Evolutionary conservation across 2,329 filamentous ascomycete species (phyloP).

Genomic region (Raffaelea albimanens): DNA sequence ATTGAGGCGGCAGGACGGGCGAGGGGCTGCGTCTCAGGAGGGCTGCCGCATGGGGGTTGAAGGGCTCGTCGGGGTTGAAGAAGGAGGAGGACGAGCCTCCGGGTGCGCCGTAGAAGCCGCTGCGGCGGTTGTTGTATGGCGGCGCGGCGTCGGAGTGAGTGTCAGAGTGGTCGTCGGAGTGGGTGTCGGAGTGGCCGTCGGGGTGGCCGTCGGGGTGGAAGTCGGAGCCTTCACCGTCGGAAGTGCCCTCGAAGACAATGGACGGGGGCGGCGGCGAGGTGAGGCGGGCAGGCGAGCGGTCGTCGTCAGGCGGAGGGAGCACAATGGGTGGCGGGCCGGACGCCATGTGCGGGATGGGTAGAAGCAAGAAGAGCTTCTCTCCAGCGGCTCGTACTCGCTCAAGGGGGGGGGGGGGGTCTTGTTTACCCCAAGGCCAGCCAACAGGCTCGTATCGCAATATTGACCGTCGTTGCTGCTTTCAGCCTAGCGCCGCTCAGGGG

Average conservation of each 20-base stretch:
- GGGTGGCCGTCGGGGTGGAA: conserved; percentile 5
- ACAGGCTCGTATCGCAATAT: no score
- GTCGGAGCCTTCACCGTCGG: conserved; percentile 3
- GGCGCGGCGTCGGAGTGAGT: no score
- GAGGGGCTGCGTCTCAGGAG: conserved; percentile 12
- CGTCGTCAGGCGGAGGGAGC: not conserved
- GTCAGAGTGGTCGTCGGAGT: not conserved
- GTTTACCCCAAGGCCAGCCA: no score
- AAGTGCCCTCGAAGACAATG: conserved; percentile 8
- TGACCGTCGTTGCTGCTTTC: no score
- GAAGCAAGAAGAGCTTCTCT: no score
- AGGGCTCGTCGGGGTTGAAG: not conserved
- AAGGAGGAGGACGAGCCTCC: not conserved
- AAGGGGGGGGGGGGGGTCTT: not conserved
- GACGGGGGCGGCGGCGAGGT: conserved; percentile 4
- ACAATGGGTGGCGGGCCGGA: not conserved
- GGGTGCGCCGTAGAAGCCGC: no score
- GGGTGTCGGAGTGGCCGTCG: not conserved
- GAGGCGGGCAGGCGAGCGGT: no score
- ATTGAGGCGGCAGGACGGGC: not conserved
- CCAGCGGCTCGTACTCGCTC: no score
- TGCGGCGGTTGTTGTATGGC: no score
- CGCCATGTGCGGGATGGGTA: not conserved
- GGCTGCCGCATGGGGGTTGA: conserved; percentile 11
- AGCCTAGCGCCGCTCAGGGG: no score